Base-by-base conservation (phyloP, 441 rosid species). In the Pelargonium citronellum region DNA sequence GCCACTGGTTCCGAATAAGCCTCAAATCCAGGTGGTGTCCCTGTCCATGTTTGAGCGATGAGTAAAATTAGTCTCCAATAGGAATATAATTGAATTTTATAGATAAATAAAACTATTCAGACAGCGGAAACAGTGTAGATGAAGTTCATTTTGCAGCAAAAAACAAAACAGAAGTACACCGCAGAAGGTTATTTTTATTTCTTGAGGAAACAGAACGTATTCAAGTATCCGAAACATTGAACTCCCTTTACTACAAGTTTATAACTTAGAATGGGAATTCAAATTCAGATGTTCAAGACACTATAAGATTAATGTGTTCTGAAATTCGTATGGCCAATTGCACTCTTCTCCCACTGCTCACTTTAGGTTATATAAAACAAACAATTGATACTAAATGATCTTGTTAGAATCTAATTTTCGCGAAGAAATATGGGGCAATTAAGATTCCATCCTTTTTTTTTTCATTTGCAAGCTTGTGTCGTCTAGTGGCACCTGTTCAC, bases 1-100 rank as follows among this genome's bases (percentile, higher is more conserved):
- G 97, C 99, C 99, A 95, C 65, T 92, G 98, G 73, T 92, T 95
- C 61, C 98, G 86, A 49, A 92, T 80, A 75, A 90, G 97, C 76
- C 99, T 83, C 44, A 95, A 75, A 84, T 92, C 99, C 78, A 95
- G 86, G 75, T 90, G 98, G 82, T 95, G 95, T 64, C 98, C 99
- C 98, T 91, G 66, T 73, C 39, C 30, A 62, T 71, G 66, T 68
- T 79, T 70, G 22, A 39, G 43, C 22, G 11, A 7, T 22, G 65
- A 66, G 57, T 43, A 64, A 64, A 55, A 60, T 73, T 78, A 60
- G 64, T 60, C 64, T 22, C n/a, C 64, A 11, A 58, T 20, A 58
- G 20, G 34, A 58, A 10, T 19, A 6, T 49, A 49, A 44, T 44
- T 1, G 49, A 11, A 34, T 34, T 34, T 34, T 34, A 34, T 44